Conservation (phyloP, 108 stramenopile genomes). For the Epithemia pelagica region DNA sequence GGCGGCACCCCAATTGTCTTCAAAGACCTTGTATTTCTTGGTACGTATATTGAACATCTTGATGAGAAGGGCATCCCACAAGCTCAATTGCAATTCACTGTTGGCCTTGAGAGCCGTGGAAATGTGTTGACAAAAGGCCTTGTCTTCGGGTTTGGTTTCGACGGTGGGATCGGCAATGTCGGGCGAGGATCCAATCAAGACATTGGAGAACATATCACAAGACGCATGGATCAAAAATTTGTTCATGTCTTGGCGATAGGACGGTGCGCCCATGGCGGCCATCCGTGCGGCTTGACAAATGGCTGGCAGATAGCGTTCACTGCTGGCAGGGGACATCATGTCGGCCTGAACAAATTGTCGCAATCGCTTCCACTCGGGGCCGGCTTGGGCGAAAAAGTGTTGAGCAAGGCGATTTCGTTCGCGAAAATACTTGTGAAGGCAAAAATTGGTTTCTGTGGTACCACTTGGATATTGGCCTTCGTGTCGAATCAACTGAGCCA, state of each 20-base stretch:
- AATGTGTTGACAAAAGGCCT: slow-evolving; percentile 12
- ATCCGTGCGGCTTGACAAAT: slow-evolving; percentile 18
- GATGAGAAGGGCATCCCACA: slow-evolving; percentile 5
- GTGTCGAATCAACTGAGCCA: slow-evolving; percentile 19
- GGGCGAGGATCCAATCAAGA: slow-evolving; percentile 25
- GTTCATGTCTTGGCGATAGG: slow-evolving; percentile 16
- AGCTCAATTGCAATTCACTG: not conserved
- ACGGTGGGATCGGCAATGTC: slow-evolving; percentile 17
- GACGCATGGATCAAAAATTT: slow-evolving; percentile 15
- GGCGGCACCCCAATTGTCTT: not conserved
- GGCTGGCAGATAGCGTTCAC: slow-evolving; percentile 16
- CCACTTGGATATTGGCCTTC: slow-evolving; percentile 19
- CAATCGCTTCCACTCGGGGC: no score
- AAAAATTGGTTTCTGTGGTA: no score
- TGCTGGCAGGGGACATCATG: slow-evolving; percentile 18
- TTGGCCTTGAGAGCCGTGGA: not conserved
- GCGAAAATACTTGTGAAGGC: no score
- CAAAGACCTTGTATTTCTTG: slow-evolving; percentile 13
- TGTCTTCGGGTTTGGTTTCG: slow-evolving; percentile 13
- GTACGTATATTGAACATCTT: slow-evolving; percentile 16
- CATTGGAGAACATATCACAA: slow-evolving; percentile 21
- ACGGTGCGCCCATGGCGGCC: slow-evolving; percentile 17
- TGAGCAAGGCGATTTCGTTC: no score
- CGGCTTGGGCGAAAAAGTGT: no score
- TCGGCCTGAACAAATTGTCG: no score